Percentiles rank a stretch among this genome's conserved stretches.
phyloP scores from a whole-genome alignment of 805 yeast species.

The Yamadazyma insecticola region DNA sequence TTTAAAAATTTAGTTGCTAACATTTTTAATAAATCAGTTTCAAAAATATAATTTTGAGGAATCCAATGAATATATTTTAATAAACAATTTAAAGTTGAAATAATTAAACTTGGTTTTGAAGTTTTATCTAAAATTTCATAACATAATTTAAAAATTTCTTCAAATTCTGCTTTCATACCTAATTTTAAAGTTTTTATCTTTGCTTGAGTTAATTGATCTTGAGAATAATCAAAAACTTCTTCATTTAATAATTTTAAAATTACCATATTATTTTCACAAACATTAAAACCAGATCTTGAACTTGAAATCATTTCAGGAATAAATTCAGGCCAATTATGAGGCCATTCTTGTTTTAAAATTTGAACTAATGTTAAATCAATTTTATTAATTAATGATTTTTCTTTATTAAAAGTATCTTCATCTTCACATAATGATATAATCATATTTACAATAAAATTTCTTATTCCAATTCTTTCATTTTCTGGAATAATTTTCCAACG shows the following conservation, averaged over 20 bases:
- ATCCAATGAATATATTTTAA: slow-evolving; percentile 92
- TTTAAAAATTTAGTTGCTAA: slow-evolving; percentile 72
- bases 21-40: slow-evolving; percentile 71
- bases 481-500: slow-evolving; percentile 92
- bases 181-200: slow-evolving; percentile 78
- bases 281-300: slow-evolving; percentile 80
- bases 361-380: slow-evolving; percentile 92
- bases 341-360: slow-evolving; percentile 98
- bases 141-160: slow-evolving; percentile 89
- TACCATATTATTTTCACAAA: slow-evolving; percentile 96
- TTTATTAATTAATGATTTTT: slow-evolving; percentile 83
- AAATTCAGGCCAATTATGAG: slow-evolving; percentile 96
- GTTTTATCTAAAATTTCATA: slow-evolving; percentile 90
- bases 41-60: slow-evolving; percentile 84
- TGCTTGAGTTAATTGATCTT: slow-evolving; percentile 95
- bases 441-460: slow-evolving; percentile 93
- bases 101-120: slow-evolving; percentile 73
- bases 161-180: slow-evolving; percentile 85
- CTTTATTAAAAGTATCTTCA: slow-evolving; percentile 62
- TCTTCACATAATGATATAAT: slow-evolving; percentile 86
- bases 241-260: slow-evolving; percentile 85
- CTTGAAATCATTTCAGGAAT: slow-evolving; percentile 89
- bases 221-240: slow-evolving; percentile 94
- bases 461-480: slow-evolving; percentile 85
- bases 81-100: slow-evolving; percentile 78